Evolutionary conservation across 108 stramenopile species (phyloP).

Genomic region (Bacterosira constricta): DNA sequence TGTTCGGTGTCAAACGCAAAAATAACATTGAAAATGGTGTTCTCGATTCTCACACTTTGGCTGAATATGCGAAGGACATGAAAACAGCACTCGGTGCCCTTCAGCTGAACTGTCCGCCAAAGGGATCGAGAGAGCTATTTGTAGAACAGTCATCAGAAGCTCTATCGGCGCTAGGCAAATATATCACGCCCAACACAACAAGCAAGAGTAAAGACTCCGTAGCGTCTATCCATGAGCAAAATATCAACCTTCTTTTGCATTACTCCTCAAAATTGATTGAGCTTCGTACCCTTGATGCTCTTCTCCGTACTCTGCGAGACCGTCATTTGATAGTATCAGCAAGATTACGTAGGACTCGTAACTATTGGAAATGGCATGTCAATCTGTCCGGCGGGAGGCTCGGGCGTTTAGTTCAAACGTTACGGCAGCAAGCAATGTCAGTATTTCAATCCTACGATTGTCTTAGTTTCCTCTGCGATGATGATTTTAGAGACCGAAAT

Average conservation of each 20-base stretch:
- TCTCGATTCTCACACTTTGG: no score
- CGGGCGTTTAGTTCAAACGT: neutral
- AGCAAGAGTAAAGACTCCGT: neutral
- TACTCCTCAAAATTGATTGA: conserved; percentile 52
- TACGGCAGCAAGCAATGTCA: conserved; percentile 1
- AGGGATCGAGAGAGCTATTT: conserved; percentile 41
- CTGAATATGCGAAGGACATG: conserved; percentile 12
- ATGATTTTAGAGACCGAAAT: conserved; percentile 17
- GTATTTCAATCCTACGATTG: neutral
- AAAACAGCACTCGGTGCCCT: conserved; percentile 31
- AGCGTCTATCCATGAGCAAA: conserved; percentile 29
- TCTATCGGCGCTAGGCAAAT: conserved; percentile 23
- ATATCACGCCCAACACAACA: neutral
- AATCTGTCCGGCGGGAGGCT: conserved; percentile 33
- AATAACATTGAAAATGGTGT: no score
- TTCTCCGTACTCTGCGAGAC: conserved; percentile 69
- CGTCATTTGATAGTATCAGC: conserved; percentile 61
- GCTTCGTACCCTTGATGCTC: conserved; percentile 60
- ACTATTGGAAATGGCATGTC: conserved; percentile 69
- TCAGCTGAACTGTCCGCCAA: conserved; percentile 27
- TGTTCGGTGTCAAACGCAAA: conserved; percentile 28
- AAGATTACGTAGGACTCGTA: conserved; percentile 56
- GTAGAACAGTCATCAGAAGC: conserved; percentile 33
- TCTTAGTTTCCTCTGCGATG: neutral
- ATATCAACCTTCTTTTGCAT: conserved; percentile 17